Percentiles rank a stretch among this genome's conserved stretches.
Conservation (phyloP, 2,329 filamentous ascomycete genomes). For the Colletotrichum chrysophilum region DNA sequence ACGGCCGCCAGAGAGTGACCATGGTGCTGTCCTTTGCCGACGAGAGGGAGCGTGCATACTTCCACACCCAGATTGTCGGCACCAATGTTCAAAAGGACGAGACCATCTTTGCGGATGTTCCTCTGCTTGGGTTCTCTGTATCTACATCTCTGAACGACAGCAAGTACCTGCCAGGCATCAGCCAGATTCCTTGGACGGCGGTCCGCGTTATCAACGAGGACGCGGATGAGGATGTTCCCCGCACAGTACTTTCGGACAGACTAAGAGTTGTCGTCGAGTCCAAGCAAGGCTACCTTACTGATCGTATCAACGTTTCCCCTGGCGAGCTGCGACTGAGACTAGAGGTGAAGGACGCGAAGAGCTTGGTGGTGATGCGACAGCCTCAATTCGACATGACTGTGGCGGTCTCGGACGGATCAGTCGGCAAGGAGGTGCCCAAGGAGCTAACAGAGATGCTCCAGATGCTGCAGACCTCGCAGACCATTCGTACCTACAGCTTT, state of each 20-base stretch:
- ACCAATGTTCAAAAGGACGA: constrained; percentile 73
- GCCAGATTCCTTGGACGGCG: constrained; percentile 67
- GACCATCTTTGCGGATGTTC: constrained; percentile 72
- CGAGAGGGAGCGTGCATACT: constrained; percentile 69
- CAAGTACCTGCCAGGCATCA: constrained; percentile 55
- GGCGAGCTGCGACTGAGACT: constrained; percentile 75
- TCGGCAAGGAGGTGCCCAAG: constrained; percentile 64
- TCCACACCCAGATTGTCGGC: constrained; percentile 77
- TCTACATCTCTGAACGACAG: constrained; percentile 55
- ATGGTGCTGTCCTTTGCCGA: constrained; percentile 82
- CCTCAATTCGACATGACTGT: constrained; percentile 80
- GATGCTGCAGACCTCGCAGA: constrained; percentile 60
- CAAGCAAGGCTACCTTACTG: constrained; percentile 78
- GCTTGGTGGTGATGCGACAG: constrained; percentile 72
- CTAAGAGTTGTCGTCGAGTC: constrained; percentile 79
- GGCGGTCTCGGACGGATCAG: constrained; percentile 72
- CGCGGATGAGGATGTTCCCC: constrained; percentile 65
- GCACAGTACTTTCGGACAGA: constrained; percentile 77
- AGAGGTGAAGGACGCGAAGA: constrained; percentile 64
- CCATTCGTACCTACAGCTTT: constrained; percentile 76
- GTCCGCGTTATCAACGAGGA: constrained; percentile 76
- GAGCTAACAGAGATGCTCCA: constrained; percentile 70
- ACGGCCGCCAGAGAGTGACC: constrained; percentile 67
- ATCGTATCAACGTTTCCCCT: constrained; percentile 81
- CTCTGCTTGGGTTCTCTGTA: constrained; percentile 69